Evolutionary conservation across 306 rosid species (phyloP), one percentile per base, ranked within the genome.

Genomic region (Canavalia gladiata): DNA sequence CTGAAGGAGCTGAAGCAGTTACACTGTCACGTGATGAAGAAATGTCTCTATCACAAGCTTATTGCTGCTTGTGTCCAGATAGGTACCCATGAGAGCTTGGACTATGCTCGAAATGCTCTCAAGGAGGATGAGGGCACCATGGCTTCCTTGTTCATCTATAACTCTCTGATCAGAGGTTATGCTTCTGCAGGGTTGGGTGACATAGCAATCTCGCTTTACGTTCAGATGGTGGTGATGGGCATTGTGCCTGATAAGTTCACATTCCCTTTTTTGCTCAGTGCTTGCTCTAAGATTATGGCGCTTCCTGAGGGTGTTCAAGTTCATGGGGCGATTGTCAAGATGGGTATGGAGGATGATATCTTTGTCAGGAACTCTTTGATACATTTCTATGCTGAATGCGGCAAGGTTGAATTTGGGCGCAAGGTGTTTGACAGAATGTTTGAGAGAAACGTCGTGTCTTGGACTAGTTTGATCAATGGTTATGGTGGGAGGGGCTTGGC

Each of bases 381-480:
- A 47, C 94, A 89, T 86, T 65, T 92, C 1, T 94, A 94, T 50
- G 87, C 87, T 0, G 94, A 89, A 59, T 76, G 90, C 37, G 88
- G 92, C 46, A 81, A 82, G 51, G 73, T 94, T 80, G 89, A 70
- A 1, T 66, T 75, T 39, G 92, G 86, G 31, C 88, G 78, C 1
- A 93, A 90, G 87, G 83, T 91, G 88, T 93, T 93, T 78, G 98
- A 90, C 47, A 75, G 5, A 82, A 90, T 93, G 98, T 74, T 49
- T 68, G 87, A 90, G 0, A 91, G 97, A 89, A 93, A 91, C 77
- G 97, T 87, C 29, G 92, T 92, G 87, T 92, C 94, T 11, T 92
- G 97, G 98, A 94, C 97, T 77, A 90, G 92, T 77, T 87, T 94
- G 89, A 94, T 91, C 68, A 91, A 91, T 82, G 97, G 97, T 3